phyloP scores from a whole-genome alignment of 2,329 filamentous ascomycete species.

The Fusarium sp. region DNA sequence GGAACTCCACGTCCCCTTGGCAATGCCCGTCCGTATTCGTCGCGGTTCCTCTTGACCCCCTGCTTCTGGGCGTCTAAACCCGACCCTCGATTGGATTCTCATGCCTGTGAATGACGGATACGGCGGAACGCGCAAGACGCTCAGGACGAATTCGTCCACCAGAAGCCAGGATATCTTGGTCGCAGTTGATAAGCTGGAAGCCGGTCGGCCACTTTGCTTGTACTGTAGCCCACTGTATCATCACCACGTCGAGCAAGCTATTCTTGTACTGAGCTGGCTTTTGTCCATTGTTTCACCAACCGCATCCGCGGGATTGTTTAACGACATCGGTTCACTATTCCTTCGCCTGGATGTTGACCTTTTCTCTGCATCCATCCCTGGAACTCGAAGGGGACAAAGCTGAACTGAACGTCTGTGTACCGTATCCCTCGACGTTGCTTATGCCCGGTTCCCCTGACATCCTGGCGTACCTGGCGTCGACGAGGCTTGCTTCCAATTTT shows the following conservation, averaged over 20 bases:
- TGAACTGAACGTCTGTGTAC: slow-evolving; percentile 4
- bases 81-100: slow-evolving; percentile 26
- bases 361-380: slow-evolving; percentile 7
- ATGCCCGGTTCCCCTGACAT: background rate
- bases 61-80: slow-evolving; percentile 35
- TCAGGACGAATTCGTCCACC: slow-evolving; percentile 22
- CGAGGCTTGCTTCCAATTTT: slow-evolving; percentile 15
- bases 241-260: slow-evolving; percentile 1
- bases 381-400: background rate
- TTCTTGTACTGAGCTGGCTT: slow-evolving; percentile 17
- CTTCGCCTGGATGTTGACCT: background rate
- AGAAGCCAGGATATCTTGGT: slow-evolving; percentile 22
- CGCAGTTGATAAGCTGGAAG: slow-evolving; percentile 16
- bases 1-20: slow-evolving; percentile 13
- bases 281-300: slow-evolving; percentile 35
- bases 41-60: slow-evolving; percentile 14
- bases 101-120: slow-evolving; percentile 5
- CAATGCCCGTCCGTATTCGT: slow-evolving; percentile 24
- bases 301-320: slow-evolving; percentile 28
- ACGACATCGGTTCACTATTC: background rate
- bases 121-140: slow-evolving; percentile 17
- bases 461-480: slow-evolving; percentile 4
- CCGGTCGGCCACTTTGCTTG: slow-evolving; percentile 23
- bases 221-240: background rate
- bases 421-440: slow-evolving; percentile 1